Base-by-base conservation (phyloP, 805 yeast species). In the Candida hispaniensis region DNA sequence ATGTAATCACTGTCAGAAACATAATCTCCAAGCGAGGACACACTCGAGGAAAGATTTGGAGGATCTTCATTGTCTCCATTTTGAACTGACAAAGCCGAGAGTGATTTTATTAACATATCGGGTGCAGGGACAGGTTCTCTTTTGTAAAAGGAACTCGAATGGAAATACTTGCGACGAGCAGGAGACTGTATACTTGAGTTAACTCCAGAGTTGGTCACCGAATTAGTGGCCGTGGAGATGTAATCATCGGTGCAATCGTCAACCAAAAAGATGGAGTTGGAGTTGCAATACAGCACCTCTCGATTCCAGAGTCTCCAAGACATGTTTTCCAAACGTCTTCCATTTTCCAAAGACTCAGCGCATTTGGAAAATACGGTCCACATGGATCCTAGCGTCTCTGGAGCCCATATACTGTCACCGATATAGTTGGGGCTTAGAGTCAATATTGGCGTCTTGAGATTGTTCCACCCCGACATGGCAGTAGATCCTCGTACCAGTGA, bases 231-330 rank as follows among this genome's bases (percentile, higher is more conserved):
- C 22, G 13, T 13, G 4, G 26, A 15, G 3, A 5, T 14, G 14
- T 15, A 14, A 12, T 30, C 18, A 11, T 32, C 36, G 13, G 36
- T 32, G 28, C 23, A 17, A 11, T 32, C 36, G 4, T 32, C 36
- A 10, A 32, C 36, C 18, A 32, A 14, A 23, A 32, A 32, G 6
- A 32, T 32, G 28, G 18, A 13, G 23, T 32, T 23, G 28, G 23
- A 27, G 11, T 28, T 23, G 14, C 36, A 32, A 23, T 32, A 32
- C 11, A 32, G 36, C 10, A 32, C 3, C 14, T 32, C 36, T 6
- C 36, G 4, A 22, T 51, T 55, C 59, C 58, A 54, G 33, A 56
- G 45, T 7, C 61, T 41, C 61, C 61, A 56, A n/a, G 59, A 50
- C 40, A 56, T 42, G 43, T 56, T 56, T 39, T 56, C 61, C n/a